Base-by-base conservation (phyloP, 148 eudicot species). In the Chenopodium quinoa region DNA sequence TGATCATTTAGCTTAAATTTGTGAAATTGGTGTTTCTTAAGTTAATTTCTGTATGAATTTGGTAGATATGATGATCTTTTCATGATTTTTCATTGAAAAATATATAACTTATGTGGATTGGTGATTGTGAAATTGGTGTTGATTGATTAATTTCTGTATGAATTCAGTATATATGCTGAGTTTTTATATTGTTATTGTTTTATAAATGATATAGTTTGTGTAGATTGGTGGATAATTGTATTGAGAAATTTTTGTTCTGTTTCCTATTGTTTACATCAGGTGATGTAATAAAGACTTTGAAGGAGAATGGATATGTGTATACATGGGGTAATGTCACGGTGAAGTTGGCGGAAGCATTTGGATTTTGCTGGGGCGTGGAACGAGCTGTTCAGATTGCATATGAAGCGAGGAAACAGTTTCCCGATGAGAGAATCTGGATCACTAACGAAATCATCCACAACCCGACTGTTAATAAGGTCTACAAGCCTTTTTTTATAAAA, bases 361-460 rank as follows among this genome's bases (percentile, higher is more conserved):
- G 98, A 12, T 97, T 94, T 80, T 97, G 99, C 85, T 97, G 98
- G 99, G 99, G 99, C 11, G 99, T 97, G 68, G 99, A 97, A 80
- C 86, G 97, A 67, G 98, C 99, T 0, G 93, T 97, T n/a, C 98
- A 94, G 87, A 97, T 94, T 81, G 97, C 98, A 17, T 97, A 97
- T 75, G 98, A 96, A 82, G 98, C 99, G 1, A 90, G 98, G 76
- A 90, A 87, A 81, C 99, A 94, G 83, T 97, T 92, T 78, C 99
- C 98, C 3, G 64, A 78, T 37, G 92, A 92, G 90, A 94, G 63
- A 79, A 91, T 97, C 31, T 97, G 99, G 99, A 82, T 97, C 54
- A 97, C 99, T 22, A 97, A 97, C 76, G 97, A 97, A 84, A 97
- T 97, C 40, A 94, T 97, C 84, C 99, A 95, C 92, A 95, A 95